Conservation (phyloP, 1,139 yeast species). For the Kurtzmaniella quercitrusa region DNA sequence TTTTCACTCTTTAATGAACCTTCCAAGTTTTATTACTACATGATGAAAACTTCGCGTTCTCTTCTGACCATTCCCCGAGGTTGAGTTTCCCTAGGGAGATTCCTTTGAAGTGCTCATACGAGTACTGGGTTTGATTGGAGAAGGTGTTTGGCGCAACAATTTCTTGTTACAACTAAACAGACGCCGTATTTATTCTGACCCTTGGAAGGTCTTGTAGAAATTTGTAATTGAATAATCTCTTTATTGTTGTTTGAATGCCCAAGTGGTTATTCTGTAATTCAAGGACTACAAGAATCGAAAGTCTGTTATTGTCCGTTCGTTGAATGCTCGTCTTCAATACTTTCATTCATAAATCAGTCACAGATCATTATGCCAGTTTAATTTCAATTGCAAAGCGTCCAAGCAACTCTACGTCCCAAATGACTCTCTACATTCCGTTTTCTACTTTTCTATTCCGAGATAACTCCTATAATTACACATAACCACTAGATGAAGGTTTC, state of each 20-base stretch:
- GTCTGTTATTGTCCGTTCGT: no score
- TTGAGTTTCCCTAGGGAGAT: constrained; percentile 33
- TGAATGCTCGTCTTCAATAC: no score
- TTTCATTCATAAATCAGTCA: no score
- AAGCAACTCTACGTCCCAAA: no score
- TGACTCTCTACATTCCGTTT: not conserved
- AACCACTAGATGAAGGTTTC: constrained; percentile 90
- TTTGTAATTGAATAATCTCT: no score
- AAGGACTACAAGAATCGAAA: no score
- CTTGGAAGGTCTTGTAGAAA: constrained; percentile 9
- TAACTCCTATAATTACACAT: not conserved
- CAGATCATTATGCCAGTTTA: no score
- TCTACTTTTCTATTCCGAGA: not conserved
- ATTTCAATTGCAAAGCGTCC: no score
- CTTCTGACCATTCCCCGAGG: constrained; percentile 47
- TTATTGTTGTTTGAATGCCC: no score
- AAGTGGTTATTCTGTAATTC: no score
- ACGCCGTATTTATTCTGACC: constrained; percentile 45
- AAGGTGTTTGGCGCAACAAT: constrained; percentile 57
- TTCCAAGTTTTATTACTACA: constrained; percentile 54
- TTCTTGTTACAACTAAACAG: constrained; percentile 50
- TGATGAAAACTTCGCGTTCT: constrained; percentile 56
- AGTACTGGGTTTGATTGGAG: constrained; percentile 49
- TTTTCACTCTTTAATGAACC: constrained; percentile 32
- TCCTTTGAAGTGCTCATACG: constrained; percentile 33